Conservation (phyloP, 345 rosid species). For the Pelargonium nanum region DNA sequence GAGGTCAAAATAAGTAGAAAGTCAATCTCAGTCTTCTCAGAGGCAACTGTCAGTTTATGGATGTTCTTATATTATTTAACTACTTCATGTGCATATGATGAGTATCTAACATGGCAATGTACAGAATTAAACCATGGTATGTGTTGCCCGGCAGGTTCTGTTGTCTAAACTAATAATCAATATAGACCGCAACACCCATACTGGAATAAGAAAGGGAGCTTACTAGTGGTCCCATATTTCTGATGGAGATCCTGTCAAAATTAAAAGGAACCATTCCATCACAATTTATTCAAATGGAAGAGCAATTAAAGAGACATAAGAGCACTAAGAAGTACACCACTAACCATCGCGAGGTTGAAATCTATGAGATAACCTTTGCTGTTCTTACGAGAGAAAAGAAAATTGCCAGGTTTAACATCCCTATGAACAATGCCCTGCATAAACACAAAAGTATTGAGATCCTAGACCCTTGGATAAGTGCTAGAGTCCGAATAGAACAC, state of each 20-base stretch:
- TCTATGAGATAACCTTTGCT: constrained; percentile 83
- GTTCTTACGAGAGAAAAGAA: constrained; percentile 71
- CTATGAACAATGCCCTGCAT: constrained; percentile 80
- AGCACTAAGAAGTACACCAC: constrained; percentile 17
- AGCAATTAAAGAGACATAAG: not conserved
- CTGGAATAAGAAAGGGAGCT: constrained; percentile 14
- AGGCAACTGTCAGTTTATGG: not conserved
- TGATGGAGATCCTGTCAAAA: constrained; percentile 66
- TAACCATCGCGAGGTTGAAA: constrained; percentile 92
- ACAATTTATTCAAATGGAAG: constrained; percentile 1
- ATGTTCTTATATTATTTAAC: not conserved
- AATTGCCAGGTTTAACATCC: constrained; percentile 97
- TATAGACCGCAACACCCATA: not conserved
- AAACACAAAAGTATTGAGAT: constrained; percentile 6
- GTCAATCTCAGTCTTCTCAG: too few species aligned
- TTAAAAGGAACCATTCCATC: constrained; percentile 2
- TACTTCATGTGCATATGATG: not conserved
- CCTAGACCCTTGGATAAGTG: not conserved
- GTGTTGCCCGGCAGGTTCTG: not conserved
- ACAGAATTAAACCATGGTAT: not conserved
- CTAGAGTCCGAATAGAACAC: not conserved
- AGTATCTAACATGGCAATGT: not conserved
- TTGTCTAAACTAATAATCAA: too few species aligned
- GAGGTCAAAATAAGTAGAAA: too few species aligned
- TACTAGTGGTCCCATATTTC: constrained; percentile 52